Percentiles rank a stretch among this genome's conserved stretches.
These are phyloP conservation scores for Bromus sterilis DNA, from an alignment of 176 grass and related monocot species.

Conservation along the genomic window DNA sequence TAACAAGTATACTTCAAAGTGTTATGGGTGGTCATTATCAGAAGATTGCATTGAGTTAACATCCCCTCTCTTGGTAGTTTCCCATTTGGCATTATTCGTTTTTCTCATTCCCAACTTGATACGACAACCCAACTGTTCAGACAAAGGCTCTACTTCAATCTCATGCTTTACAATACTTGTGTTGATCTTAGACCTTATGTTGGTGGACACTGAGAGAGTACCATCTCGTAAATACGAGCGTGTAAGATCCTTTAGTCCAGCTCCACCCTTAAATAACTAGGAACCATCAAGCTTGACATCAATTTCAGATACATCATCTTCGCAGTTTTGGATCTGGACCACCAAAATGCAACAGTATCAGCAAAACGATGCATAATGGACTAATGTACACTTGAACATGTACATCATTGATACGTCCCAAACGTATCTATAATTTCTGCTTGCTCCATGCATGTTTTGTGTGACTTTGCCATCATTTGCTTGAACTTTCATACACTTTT, in stretches of 20 bases:
- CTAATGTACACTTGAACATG: neutral
- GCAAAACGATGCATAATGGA: neutral
- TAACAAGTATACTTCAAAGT: too few relatives aligned
- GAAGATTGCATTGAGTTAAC: conserved; percentile 7
- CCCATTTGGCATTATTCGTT: conserved; percentile 39
- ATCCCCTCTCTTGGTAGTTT: conserved; percentile 34
- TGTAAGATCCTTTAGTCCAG: conserved; percentile 42
- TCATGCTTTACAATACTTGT: conserved; percentile 23
- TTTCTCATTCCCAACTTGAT: conserved; percentile 49
- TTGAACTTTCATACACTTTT: too few relatives aligned
- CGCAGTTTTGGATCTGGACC: conserved; percentile 53
- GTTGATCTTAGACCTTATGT: conserved; percentile 6
- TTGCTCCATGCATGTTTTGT: too few relatives aligned
- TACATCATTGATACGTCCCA: too few relatives aligned
- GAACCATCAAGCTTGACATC: conserved; percentile 75
- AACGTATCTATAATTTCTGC: too few relatives aligned
- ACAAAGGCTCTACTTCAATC: conserved; percentile 32
- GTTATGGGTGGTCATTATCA: conserved; percentile 8
- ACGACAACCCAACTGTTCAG: conserved; percentile 13
- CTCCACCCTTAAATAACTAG: conserved; percentile 65
- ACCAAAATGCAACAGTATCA: conserved; percentile 28
- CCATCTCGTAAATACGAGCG: conserved; percentile 88
- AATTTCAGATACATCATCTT: conserved; percentile 69
- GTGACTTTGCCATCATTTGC: too few relatives aligned
- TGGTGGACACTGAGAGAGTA: conserved; percentile 28